Conservation (phyloP, 306 rosid species). For the Quercus variabilis region DNA sequence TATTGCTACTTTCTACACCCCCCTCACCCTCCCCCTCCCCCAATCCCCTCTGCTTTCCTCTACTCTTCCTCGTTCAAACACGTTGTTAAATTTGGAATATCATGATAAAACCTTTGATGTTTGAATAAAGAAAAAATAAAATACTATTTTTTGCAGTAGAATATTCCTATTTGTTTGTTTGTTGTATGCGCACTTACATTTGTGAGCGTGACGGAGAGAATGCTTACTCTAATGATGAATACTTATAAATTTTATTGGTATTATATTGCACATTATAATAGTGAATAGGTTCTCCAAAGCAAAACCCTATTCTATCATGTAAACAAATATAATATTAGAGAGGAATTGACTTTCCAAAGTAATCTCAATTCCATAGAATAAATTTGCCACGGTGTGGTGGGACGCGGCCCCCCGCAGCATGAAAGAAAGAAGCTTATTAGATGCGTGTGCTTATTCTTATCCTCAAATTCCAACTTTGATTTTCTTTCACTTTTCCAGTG, state of each 20-base stretch:
- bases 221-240: not conserved
- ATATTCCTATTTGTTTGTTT: not conserved
- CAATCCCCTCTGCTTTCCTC: too few species aligned
- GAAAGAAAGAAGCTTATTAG: constrained; percentile 13
- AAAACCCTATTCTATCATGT: constrained; percentile 7
- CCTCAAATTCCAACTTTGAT: constrained; percentile 1
- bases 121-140: not conserved
- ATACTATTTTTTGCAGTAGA: not conserved
- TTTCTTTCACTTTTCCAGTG: not conserved
- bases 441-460: constrained; percentile 13
- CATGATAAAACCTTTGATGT: not conserved
- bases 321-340: constrained; percentile 1
- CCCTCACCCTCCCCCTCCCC: too few species aligned
- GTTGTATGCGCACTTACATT: not conserved
- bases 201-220: too few species aligned
- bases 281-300: not conserved
- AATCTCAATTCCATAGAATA: not conserved
- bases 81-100: too few species aligned
- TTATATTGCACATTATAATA: not conserved
- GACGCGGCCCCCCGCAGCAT: constrained; percentile 55
- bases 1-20: too few species aligned
- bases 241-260: not conserved
- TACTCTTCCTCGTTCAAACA: too few species aligned
- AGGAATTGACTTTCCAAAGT: constrained; percentile 14
- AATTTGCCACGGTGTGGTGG: constrained; percentile 5